Evolutionary conservation across 768 basidiomycete species (phyloP).

Genomic region (Cytidiella melzeri): DNA sequence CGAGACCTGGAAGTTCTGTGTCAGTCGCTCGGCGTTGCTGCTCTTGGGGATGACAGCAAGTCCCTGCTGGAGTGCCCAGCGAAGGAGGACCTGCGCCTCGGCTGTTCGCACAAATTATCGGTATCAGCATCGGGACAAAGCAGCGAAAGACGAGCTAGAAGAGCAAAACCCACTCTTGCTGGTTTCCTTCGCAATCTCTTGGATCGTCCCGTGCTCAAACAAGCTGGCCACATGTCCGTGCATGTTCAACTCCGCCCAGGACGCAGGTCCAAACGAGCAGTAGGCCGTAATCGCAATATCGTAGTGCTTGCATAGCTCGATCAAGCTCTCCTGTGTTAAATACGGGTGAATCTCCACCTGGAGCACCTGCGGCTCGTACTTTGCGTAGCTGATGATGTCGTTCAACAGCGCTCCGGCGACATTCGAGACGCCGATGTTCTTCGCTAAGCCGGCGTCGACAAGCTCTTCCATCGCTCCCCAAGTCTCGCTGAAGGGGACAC

Average conservation of each 20-base stretch:
- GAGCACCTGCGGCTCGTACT: constrained; percentile 49
- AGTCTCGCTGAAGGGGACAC: constrained; percentile 73
- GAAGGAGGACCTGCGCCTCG: constrained; percentile 39
- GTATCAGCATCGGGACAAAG: no score
- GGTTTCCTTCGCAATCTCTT: constrained; percentile 40
- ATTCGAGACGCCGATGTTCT: constrained; percentile 76
- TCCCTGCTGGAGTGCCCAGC: constrained; percentile 44
- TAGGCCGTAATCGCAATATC: constrained; percentile 50
- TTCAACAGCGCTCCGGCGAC: constrained; percentile 53
- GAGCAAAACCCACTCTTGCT: constrained; percentile 40
- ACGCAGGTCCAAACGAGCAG: constrained; percentile 48
- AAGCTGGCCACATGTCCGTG: constrained; percentile 47
- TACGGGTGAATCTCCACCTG: constrained; percentile 60
- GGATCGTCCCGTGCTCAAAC: constrained; percentile 42
- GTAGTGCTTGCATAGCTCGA: constrained; percentile 37
- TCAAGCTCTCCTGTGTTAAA: constrained; percentile 41
- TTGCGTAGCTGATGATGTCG: constrained; percentile 76
- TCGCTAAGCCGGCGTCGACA: constrained; percentile 60
- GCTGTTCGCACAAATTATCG: no score
- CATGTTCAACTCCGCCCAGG: constrained; percentile 62
- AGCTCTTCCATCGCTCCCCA: constrained; percentile 81
- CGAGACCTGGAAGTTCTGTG: constrained; percentile 40
- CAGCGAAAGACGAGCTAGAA: no score
- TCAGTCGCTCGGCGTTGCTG: constrained; percentile 32
- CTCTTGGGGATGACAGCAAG: constrained; percentile 47